A percentile compares a stretch with the other conserved stretches of the same genome.
Evolutionary conservation across 371 early-diverging fungal genomes (phyloP).

Genomic region (Aphelidium insulamus): DNA sequence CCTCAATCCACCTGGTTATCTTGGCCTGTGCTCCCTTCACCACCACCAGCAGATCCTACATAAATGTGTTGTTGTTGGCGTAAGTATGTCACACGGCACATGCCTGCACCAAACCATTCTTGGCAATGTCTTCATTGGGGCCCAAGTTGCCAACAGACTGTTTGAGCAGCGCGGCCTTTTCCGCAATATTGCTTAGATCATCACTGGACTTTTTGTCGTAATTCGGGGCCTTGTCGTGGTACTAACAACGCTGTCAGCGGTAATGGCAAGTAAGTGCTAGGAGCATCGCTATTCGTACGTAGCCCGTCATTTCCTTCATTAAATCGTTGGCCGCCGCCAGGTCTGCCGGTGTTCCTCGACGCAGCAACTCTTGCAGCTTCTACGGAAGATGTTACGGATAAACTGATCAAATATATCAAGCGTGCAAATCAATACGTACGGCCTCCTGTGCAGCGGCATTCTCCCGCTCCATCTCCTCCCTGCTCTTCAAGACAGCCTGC

Average conservation of each 20-base stretch:
- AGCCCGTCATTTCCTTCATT: slow-evolving; percentile 90
- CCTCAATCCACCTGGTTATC: too few species aligned
- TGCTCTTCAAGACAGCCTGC: slow-evolving; percentile 33
- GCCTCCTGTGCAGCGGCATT: slow-evolving; percentile 68
- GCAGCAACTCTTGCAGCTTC: slow-evolving; percentile 89
- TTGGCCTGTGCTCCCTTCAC: too few species aligned
- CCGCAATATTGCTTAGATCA: slow-evolving; percentile 59
- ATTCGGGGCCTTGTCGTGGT: slow-evolving; percentile 45
- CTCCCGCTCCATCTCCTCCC: slow-evolving; percentile 79
- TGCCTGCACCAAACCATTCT: too few species aligned
- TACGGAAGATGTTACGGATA: slow-evolving; percentile 6
- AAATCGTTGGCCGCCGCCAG: slow-evolving; percentile 78
- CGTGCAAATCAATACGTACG: slow-evolving; percentile 17
- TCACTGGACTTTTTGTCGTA: slow-evolving; percentile 55
- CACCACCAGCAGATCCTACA: too few species aligned
- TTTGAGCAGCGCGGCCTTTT: slow-evolving; percentile 49
- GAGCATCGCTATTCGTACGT: slow-evolving; percentile 20
- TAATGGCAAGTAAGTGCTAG: neutral
- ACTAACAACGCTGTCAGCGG: slow-evolving; percentile 15
- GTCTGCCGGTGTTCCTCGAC: slow-evolving; percentile 77
- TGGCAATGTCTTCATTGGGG: too few species aligned
- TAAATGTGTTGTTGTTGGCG: too few species aligned
- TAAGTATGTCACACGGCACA: too few species aligned
- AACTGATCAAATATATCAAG: neutral
- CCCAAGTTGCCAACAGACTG: too few species aligned